phyloP scores from a whole-genome alignment of 2,329 filamentous ascomycete species.

The Pochonia chlamydosporia region DNA sequence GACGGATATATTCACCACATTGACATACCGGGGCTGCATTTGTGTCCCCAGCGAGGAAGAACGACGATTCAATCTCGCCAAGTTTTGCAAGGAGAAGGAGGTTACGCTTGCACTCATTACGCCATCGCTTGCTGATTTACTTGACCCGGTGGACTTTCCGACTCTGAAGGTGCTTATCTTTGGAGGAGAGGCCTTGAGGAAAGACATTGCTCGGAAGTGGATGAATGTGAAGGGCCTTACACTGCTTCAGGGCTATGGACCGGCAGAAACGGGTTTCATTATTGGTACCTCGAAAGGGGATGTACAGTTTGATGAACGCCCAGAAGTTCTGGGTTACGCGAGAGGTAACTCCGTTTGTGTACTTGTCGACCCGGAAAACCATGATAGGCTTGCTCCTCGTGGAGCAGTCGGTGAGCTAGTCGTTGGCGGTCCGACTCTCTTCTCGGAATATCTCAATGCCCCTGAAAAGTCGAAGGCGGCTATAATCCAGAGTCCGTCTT shows the following conservation, averaged over 20 bases:
- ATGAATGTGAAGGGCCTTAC: neutral
- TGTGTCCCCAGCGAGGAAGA: neutral
- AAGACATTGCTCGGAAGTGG: neutral
- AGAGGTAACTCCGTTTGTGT: neutral
- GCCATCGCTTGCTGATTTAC: neutral
- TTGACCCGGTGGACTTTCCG: neutral
- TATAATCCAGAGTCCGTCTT: constrained; percentile 14
- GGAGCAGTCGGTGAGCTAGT: constrained; percentile 17
- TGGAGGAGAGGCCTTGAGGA: neutral
- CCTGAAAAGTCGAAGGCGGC: constrained; percentile 19
- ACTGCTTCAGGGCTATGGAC: neutral
- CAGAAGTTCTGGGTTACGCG: neutral
- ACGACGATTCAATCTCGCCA: neutral
- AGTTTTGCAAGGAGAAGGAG: neutral
- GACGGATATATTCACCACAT: neutral
- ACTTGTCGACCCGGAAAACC: neutral
- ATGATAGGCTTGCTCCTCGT: constrained; percentile 12
- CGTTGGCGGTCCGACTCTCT: constrained; percentile 29
- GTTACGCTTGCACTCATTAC: neutral
- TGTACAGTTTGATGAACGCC: neutral
- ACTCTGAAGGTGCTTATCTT: neutral
- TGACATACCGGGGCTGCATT: neutral
- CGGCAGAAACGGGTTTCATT: neutral
- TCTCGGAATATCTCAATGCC: constrained; percentile 41
- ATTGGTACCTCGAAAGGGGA: neutral